A percentile compares a stretch with the other conserved stretches of the same genome.
phyloP scores from a whole-genome alignment of 148 eudicot species.

The Chenopodium quinoa region DNA sequence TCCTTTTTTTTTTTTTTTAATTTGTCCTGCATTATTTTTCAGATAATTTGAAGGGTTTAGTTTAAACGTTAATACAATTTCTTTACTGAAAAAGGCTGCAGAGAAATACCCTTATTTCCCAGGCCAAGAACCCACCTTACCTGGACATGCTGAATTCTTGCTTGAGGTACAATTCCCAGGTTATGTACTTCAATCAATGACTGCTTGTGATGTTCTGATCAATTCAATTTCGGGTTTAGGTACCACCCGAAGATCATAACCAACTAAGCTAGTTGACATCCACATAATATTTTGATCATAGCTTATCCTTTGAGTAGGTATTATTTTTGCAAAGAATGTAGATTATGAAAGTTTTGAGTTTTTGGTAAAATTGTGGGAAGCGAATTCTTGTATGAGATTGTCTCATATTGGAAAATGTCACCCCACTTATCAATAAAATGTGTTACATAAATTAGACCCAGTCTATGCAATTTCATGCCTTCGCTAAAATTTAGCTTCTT shows the following conservation, averaged over 20 bases:
- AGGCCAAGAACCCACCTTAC: slow-evolving; percentile 80
- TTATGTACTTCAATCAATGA: not conserved
- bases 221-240: too few relatives aligned
- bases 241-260: too few relatives aligned
- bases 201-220: not conserved
- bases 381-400: too few relatives aligned
- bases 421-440: not conserved
- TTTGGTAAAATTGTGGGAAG: not conserved
- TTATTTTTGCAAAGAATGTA: not conserved
- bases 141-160: slow-evolving; percentile 75
- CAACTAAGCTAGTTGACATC: too few relatives aligned
- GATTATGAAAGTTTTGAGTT: not conserved
- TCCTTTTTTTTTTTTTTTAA: not conserved
- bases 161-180: slow-evolving; percentile 48
- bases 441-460: too few relatives aligned
- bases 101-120: slow-evolving; percentile 77
- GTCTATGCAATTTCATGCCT: too few relatives aligned
- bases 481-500: too few relatives aligned
- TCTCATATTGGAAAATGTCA: too few relatives aligned
- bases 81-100: slow-evolving; percentile 48
- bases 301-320: not conserved
- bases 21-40: not conserved
- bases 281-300: not conserved
- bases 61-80: not conserved
- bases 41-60: not conserved